phyloP scores from a whole-genome alignment of 805 yeast genomes.

The Starmerella scarabaei region DNA sequence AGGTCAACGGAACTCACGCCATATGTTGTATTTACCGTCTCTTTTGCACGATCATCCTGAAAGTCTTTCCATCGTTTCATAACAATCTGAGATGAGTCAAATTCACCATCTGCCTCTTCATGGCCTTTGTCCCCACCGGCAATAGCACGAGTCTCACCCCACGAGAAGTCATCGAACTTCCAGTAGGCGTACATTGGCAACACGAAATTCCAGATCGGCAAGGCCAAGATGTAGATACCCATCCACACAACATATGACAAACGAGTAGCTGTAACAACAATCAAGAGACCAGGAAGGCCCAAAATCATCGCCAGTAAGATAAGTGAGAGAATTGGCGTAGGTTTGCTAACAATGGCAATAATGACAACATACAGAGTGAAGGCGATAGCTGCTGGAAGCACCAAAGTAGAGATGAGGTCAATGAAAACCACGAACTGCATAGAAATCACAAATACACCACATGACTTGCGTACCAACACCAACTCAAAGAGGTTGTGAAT shows the following conservation, averaged over 20 bases:
- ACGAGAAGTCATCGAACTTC: conserved; percentile 91
- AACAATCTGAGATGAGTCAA: conserved; percentile 77
- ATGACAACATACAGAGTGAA: conserved; percentile 72
- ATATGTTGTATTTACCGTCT: background rate
- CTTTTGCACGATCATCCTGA: conserved; percentile 52
- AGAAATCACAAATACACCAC: conserved; percentile 90
- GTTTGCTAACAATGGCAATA: conserved; percentile 52
- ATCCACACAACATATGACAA: conserved; percentile 66
- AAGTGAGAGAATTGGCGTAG: conserved; percentile 68
- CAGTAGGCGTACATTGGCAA: conserved; percentile 78
- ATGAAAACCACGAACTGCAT: conserved; percentile 84
- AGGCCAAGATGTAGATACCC: conserved; percentile 59
- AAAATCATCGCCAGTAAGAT: conserved; percentile 63
- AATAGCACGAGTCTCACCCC: conserved; percentile 91
- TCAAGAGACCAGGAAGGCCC: conserved; percentile 74
- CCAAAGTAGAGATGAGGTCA: conserved; percentile 76
- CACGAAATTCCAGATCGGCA: conserved; percentile 90
- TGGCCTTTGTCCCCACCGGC: conserved; percentile 58
- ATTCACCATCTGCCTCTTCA: conserved; percentile 61
- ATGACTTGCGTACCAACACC: conserved; percentile 67
- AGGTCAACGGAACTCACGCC: background rate
- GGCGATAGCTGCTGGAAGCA: conserved; percentile 75
- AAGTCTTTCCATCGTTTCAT: conserved; percentile 94
- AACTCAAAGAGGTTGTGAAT: conserved; percentile 85
- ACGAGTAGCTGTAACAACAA: conserved; percentile 68